phyloP scores from a whole-genome alignment of 805 yeast species.

The Suhomyces xylopsoci region DNA sequence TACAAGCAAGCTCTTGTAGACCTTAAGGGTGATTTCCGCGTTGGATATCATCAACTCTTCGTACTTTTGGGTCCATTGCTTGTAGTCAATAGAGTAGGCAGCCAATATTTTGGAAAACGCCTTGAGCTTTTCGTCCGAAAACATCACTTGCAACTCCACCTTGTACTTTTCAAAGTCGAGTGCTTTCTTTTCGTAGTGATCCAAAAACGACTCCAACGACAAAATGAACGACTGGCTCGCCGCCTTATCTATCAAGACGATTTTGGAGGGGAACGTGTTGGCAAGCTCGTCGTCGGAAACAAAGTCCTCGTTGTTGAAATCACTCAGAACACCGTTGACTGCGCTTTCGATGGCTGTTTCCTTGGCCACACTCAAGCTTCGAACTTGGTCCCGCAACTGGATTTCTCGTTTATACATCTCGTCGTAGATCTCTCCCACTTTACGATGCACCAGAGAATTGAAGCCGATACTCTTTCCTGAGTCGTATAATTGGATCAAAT shows the following conservation, averaged over 20 bases:
- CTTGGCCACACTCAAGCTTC: constrained; percentile 30
- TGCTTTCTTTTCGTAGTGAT: constrained; percentile 13
- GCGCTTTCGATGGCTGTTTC: constrained; percentile 10
- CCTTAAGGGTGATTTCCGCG: constrained; percentile 44
- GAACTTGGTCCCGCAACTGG: constrained; percentile 34
- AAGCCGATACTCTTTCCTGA: constrained; percentile 26
- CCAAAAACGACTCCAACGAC: constrained; percentile 29
- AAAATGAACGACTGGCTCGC: constrained; percentile 31
- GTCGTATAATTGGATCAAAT: constrained; percentile 44
- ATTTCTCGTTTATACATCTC: constrained; percentile 42
- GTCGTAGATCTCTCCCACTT: constrained; percentile 32
- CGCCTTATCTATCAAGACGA: constrained; percentile 34
- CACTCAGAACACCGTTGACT: background rate
- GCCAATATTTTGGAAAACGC: constrained; percentile 33
- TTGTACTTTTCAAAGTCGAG: constrained; percentile 11
- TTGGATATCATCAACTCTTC: constrained; percentile 34
- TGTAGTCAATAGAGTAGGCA: constrained; percentile 44
- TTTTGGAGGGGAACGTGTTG: constrained; percentile 53
- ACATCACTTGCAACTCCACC: constrained; percentile 44
- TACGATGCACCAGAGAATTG: constrained; percentile 33
- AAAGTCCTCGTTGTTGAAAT: constrained; percentile 27
- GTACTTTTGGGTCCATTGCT: constrained; percentile 51
- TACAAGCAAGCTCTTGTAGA: constrained; percentile 39
- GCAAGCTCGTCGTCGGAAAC: constrained; percentile 54
- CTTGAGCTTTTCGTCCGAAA: constrained; percentile 53